Base-by-base conservation (phyloP, 768 basidiomycete species). In the Butyriboletus loyo region DNA sequence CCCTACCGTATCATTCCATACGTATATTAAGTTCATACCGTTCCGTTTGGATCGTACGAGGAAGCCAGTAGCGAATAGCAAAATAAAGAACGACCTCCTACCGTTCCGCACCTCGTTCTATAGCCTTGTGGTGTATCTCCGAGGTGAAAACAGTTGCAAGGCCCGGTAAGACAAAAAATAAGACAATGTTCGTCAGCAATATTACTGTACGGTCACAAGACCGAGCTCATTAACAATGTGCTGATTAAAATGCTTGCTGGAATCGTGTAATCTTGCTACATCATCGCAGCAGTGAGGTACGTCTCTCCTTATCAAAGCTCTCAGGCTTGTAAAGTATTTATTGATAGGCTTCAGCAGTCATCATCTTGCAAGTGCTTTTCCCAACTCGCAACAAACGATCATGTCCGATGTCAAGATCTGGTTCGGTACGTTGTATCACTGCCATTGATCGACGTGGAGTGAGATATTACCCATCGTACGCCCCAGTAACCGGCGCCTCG, bases 1-100 rank as follows among this genome's bases (percentile, higher is more conserved):
- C 88, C 86, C 2, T 96, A 79, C 59, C 81, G 86, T 54, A 95
- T 96, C 57, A 77, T 96, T 58, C 93, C 92, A 39, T 91, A 89
- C 65, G 70, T 92, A 25, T 92, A 91, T 67, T 92, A 63, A 49
- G 52, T 37, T 46, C 38, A 28, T 38, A 9, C 15, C 27, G 17
- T 41, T 41, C 2, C 2, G 6, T 15, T 25, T 45, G 46, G 25
- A 48, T 34, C 11, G 28, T 40, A 10, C 7, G 17, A 27, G 22
- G 28, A 7, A 22, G 31, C 28, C n/a, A 10, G 36, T 45, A 6
- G n/a, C 5, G 15, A 19, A 6, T 5, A 14, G 14, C 1, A 32
- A 14, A 13, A 11, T 9, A 32, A 13, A 13, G 32, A 14, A 14
- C 32, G 32, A 32, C n/a, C n/a, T n/a, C n/a, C n/a, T n/a, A n/a